Percentiles rank a stretch among this genome's conserved stretches.
These are phyloP conservation scores for Pseudocercospora fijiensis DNA, from an alignment of 2,329 filamentous ascomycete genomes.

Conservation along the genomic window DNA sequence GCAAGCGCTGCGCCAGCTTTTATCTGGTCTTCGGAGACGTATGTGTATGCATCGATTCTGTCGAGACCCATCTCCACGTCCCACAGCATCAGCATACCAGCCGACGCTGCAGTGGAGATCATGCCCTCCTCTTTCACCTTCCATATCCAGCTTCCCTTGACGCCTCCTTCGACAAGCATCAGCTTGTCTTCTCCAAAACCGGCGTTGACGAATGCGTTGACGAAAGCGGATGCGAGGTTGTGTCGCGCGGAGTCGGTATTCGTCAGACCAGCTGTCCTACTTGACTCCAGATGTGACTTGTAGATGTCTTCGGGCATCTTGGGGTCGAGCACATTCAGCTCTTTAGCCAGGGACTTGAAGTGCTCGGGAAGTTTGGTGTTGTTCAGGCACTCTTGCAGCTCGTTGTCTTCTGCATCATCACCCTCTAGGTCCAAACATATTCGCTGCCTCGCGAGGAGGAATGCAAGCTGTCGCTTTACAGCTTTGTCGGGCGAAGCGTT, in stretches of 20 bases:
- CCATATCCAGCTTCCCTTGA: conserved; percentile 95
- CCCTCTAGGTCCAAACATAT: conserved; percentile 71
- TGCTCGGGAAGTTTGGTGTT: conserved; percentile 87
- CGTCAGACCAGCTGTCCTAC: conserved; percentile 84
- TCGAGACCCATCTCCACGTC: conserved; percentile 89
- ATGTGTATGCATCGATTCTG: conserved; percentile 92
- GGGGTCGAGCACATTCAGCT: conserved; percentile 93
- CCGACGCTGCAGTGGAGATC: conserved; percentile 90
- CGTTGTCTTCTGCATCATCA: conserved; percentile 68
- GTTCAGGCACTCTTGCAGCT: conserved; percentile 78
- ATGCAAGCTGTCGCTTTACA: conserved; percentile 89
- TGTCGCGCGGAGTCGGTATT: conserved; percentile 94
- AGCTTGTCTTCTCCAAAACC: conserved; percentile 96
- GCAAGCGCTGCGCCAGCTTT: conserved; percentile 89
- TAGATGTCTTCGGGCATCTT: conserved; percentile 99
- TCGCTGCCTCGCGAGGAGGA: conserved; percentile 86
- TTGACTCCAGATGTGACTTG: conserved; percentile 97
- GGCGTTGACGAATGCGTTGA: conserved; percentile 95
- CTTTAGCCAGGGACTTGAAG: conserved; percentile 91
- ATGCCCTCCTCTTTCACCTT: conserved; percentile 99
- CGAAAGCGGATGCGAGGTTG: conserved; percentile 92
- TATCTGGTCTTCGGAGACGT: conserved; percentile 77
- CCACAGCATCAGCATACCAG: conserved; percentile 89
- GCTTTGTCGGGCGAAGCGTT: conserved; percentile 75
- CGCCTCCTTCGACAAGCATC: conserved; percentile 81